Conservation (phyloP, 75 land plant genomes). For the Isoetes taiwanensis region DNA sequence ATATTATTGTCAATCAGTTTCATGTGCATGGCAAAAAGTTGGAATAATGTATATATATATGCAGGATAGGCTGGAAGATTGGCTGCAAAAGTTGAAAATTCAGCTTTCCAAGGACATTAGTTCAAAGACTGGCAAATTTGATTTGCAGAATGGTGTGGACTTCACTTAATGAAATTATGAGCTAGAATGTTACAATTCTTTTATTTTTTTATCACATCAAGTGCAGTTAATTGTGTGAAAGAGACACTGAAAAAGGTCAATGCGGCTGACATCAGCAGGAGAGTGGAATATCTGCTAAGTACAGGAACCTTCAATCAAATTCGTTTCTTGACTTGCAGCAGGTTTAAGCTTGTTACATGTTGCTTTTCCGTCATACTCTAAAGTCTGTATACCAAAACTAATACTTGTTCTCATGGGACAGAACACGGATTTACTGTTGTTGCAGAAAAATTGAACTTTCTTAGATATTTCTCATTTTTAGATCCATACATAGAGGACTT, state of each 20-base stretch:
- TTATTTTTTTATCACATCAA: too few relatives aligned
- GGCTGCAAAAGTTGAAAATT: constrained; percentile 41
- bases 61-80: constrained; percentile 82
- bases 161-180: too few relatives aligned
- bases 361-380: not conserved
- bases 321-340: constrained; percentile 79
- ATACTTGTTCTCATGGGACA: constrained; percentile 9
- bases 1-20: not conserved
- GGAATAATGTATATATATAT: not conserved
- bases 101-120: constrained; percentile 33
- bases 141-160: constrained; percentile 42
- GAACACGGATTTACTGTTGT: constrained; percentile 67
- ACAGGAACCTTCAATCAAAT: constrained; percentile 50
- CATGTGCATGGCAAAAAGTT: not conserved
- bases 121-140: constrained; percentile 34
- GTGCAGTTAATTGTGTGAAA: constrained; percentile 59
- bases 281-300: constrained; percentile 60
- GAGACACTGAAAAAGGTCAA: constrained; percentile 55
- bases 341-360: constrained; percentile 24
- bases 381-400: not conserved
- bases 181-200: not conserved
- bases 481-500: constrained; percentile 91
- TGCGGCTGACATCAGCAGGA: constrained; percentile 30
- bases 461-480: constrained; percentile 82
- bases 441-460: constrained; percentile 90